These are phyloP conservation scores for Cordyceps cicadae DNA, from an alignment of 2,329 filamentous ascomycete species.

Conservation along the genomic window DNA sequence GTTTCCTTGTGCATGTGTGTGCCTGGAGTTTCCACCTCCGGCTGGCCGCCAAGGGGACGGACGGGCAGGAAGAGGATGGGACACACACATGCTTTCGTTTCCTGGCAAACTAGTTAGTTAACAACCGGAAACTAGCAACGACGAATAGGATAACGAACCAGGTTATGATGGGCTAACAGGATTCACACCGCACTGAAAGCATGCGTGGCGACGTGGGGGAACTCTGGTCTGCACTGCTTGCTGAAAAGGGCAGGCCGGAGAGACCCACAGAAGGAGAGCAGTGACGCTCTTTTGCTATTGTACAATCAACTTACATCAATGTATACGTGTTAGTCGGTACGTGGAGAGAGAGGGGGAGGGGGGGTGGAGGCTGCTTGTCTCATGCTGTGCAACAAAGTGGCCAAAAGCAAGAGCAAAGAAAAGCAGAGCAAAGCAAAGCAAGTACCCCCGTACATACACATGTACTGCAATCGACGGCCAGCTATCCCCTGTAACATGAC, in stretches of 20 bases:
- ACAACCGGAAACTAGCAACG: too few relatives aligned
- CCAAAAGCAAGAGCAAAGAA: neutral
- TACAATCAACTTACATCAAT: neutral
- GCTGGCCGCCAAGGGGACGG: neutral
- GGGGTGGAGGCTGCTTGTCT: neutral
- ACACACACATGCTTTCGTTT: neutral
- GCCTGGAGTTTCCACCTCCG: conserved; percentile 12
- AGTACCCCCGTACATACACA: neutral
- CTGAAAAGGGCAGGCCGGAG: neutral
- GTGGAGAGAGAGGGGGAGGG: neutral
- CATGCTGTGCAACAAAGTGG: neutral
- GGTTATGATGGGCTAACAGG: neutral
- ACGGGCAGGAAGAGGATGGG: neutral
- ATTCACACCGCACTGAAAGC: neutral
- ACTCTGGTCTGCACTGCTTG: neutral
- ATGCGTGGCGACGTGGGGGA: neutral
- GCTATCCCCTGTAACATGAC: neutral
- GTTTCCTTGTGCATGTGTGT: neutral
- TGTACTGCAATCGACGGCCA: too few relatives aligned
- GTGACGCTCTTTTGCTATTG: too few relatives aligned
- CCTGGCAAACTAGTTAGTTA: neutral
- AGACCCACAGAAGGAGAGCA: conserved; percentile 5
- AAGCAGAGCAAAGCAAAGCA: neutral
- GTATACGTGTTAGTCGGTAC: neutral
- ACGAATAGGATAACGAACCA: neutral